Percentiles rank a stretch among this genome's conserved stretches.
phyloP scores from a whole-genome alignment of 768 basidiomycete genomes.

The Mycena latifolia region DNA sequence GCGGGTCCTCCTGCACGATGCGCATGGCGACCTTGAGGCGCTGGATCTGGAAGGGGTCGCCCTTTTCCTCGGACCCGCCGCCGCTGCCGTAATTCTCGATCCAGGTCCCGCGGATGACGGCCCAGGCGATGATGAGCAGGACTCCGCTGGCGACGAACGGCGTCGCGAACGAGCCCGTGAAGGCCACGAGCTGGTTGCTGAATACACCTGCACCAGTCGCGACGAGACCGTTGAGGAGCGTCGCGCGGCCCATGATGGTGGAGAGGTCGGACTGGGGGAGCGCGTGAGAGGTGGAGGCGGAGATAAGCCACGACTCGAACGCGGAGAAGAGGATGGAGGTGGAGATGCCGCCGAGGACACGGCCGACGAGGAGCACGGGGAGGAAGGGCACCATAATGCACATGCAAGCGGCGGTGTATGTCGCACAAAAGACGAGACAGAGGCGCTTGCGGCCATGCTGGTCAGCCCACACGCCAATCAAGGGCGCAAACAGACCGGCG shows the following conservation, averaged over 20 bases:
- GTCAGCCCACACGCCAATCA: conserved; percentile 85
- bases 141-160: conserved; percentile 77
- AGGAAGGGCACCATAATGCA: conserved; percentile 69
- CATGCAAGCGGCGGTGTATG: conserved; percentile 70
- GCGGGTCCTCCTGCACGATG: conserved; percentile 68
- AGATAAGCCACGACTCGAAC: conserved; percentile 85
- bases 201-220: conserved; percentile 76
- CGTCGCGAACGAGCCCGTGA: conserved; percentile 63
- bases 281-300: conserved; percentile 63
- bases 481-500: conserved; percentile 75
- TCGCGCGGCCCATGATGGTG: conserved; percentile 78
- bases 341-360: conserved; percentile 77
- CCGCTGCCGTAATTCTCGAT: conserved; percentile 75
- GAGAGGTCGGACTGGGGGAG: conserved; percentile 72
- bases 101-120: conserved; percentile 72
- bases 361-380: conserved; percentile 72
- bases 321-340: conserved; percentile 83
- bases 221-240: conserved; percentile 79
- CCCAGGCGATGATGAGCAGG: conserved; percentile 65
- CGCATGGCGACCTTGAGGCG: conserved; percentile 68
- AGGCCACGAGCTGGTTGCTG: conserved; percentile 72
- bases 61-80: background rate
- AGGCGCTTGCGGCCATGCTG: conserved; percentile 77
- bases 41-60: conserved; percentile 64
- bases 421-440: conserved; percentile 79